phyloP scores from a whole-genome alignment of 352 stramenopile species.

The Phytophthora pini region DNA sequence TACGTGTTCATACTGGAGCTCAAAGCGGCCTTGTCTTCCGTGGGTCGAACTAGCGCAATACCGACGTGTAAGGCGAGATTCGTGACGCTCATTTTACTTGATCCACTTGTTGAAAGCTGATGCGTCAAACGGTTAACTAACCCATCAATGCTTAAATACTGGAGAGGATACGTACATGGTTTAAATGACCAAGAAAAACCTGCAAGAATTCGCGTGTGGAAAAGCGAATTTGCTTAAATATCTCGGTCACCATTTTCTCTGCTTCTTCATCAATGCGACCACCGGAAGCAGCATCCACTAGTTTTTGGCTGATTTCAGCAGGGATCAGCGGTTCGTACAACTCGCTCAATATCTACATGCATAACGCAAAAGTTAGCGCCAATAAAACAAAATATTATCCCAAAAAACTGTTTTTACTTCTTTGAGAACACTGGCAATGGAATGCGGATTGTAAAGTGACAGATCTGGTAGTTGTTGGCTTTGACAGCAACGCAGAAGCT shows the following conservation, averaged over 20 bases:
- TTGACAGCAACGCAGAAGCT: conserved; percentile 32
- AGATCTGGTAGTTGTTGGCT: conserved; percentile 41
- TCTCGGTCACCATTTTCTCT: conserved; percentile 23
- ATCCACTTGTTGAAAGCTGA: conserved; percentile 48
- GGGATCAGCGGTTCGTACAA: conserved; percentile 54
- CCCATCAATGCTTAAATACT: neutral
- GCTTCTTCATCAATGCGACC: conserved; percentile 11
- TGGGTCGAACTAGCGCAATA: conserved; percentile 49
- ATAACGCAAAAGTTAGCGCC: neutral
- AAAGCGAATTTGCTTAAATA: conserved; percentile 45
- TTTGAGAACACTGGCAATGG: conserved; percentile 53
- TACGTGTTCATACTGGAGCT: conserved; percentile 40
- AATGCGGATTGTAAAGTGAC: conserved; percentile 46
- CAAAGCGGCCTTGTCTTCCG: conserved; percentile 31
- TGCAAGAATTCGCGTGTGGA: conserved; percentile 54
- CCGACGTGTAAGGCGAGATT: conserved; percentile 50
- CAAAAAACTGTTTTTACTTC: conserved; percentile 33
- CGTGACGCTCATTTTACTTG: conserved; percentile 51
- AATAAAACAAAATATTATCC: neutral
- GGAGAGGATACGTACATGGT: conserved; percentile 37
- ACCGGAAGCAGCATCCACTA: conserved; percentile 38
- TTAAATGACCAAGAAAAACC: conserved; percentile 55
- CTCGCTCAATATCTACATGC: conserved; percentile 41
- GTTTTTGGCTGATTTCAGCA: conserved; percentile 37
- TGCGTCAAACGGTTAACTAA: neutral